These are phyloP conservation scores for Macrolepiota albuminosa DNA, from an alignment of 768 basidiomycete species.

Conservation along the genomic window DNA sequence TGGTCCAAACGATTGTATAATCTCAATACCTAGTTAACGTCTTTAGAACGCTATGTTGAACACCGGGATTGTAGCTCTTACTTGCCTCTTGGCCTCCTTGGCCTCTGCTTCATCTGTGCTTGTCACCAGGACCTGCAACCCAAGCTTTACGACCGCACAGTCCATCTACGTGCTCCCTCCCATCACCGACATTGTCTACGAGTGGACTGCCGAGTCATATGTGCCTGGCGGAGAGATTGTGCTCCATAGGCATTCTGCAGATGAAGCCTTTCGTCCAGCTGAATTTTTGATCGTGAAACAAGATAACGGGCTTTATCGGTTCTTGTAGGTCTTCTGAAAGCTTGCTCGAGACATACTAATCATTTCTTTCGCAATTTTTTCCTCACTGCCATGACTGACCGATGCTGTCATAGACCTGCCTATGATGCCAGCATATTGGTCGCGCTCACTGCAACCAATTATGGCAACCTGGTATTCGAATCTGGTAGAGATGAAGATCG, in stretches of 20 bases:
- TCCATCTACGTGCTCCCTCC: constrained; percentile 12
- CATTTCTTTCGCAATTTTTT: background rate
- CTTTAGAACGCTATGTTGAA: constrained; percentile 3
- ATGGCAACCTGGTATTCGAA: constrained; percentile 6
- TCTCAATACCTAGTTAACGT: background rate
- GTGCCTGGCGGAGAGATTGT: constrained; percentile 6
- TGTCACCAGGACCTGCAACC: background rate
- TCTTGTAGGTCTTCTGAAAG: constrained; percentile 6
- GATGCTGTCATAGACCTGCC: constrained; percentile 1
- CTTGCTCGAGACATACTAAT: background rate
- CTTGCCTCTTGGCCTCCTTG: constrained; percentile 10
- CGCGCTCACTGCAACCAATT: constrained; percentile 9
- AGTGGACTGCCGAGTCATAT: constrained; percentile 9
- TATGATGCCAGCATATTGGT: constrained; percentile 1
- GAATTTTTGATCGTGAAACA: constrained; percentile 13
- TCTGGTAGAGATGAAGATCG: background rate
- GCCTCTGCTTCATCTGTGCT: constrained; percentile 13
- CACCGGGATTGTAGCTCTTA: background rate
- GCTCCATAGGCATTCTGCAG: constrained; percentile 1
- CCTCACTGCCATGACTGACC: background rate
- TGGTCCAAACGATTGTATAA: background rate
- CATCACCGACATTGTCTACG: constrained; percentile 7
- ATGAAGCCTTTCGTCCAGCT: constrained; percentile 1
- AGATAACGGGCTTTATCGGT: constrained; percentile 7
- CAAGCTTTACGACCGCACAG: constrained; percentile 6